Conservation (phyloP, 2,329 filamentous ascomycete genomes). For the Alternaria sp. region DNA sequence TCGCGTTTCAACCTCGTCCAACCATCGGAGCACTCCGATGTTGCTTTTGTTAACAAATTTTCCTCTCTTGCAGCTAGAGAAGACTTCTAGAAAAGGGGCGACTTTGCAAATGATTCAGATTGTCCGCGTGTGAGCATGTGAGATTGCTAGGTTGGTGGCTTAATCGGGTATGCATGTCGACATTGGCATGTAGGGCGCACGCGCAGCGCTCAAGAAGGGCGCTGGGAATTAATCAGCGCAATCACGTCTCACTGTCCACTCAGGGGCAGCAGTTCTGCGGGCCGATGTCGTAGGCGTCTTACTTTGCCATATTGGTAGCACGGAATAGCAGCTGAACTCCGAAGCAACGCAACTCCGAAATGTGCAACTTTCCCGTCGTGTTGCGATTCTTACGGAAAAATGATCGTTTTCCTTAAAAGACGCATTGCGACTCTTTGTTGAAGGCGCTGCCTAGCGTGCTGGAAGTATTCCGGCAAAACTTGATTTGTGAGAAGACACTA, state of each 20-base stretch:
- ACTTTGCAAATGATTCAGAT: background rate
- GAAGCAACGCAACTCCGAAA: constrained; percentile 6
- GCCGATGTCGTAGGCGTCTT: constrained; percentile 20
- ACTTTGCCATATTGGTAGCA: constrained; percentile 3
- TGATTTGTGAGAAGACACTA: background rate
- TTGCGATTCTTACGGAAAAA: background rate
- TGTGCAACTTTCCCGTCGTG: background rate
- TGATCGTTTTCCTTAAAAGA: background rate
- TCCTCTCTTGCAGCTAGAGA: background rate
- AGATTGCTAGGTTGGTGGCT: background rate
- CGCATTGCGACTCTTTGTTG: background rate
- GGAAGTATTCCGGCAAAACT: background rate
- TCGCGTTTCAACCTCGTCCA: constrained; percentile 13
- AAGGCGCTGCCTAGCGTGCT: background rate
- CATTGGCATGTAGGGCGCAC: constrained; percentile 25
- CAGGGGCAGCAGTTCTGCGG: constrained; percentile 2
- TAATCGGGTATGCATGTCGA: constrained; percentile 11
- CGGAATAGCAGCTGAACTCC: background rate
- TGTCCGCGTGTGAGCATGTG: constrained; percentile 1
- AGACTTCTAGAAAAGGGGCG: background rate
- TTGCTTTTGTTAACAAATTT: constrained; percentile 19
- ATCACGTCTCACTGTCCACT: constrained; percentile 21
- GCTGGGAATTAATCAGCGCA: constrained; percentile 24
- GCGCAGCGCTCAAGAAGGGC: constrained; percentile 25
- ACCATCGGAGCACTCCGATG: constrained; percentile 24